A percentile compares a stretch with the other conserved stretches of the same genome.
Conservation (phyloP, 176 grass and related monocot species). For the Zea mays region DNA sequence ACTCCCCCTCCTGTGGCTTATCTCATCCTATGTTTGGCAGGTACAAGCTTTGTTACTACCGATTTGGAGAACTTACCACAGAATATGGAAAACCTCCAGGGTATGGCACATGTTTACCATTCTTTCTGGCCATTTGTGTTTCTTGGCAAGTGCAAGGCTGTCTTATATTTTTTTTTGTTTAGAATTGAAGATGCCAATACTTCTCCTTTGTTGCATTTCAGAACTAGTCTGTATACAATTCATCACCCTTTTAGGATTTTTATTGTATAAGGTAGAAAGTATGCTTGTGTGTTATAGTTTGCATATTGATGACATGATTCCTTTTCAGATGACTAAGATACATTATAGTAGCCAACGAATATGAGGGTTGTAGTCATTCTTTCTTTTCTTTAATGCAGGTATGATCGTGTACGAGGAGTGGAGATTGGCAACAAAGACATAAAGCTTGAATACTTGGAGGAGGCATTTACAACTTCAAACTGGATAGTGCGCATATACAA, state of each 20-base stretch:
- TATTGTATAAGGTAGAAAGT: conserved; percentile 10
- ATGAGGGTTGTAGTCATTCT: background rate
- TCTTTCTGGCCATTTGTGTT: conserved; percentile 15
- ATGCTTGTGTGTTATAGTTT: background rate
- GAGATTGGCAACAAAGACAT: conserved; percentile 99
- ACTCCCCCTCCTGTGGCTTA: conserved; percentile 6
- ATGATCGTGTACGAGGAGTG: conserved; percentile 92
- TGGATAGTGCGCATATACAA: conserved; percentile 99
- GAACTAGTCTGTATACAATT: background rate
- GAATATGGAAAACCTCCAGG: conserved; percentile 94
- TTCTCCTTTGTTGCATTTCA: conserved; percentile 6
- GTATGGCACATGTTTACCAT: conserved; percentile 49
- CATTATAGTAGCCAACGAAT: too few relatives aligned
- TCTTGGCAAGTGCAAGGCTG: conserved; percentile 31
- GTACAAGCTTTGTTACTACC: conserved; percentile 98
- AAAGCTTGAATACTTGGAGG: conserved; percentile 96
- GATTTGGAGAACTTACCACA: conserved; percentile 92
- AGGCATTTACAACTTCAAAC: conserved; percentile 91
- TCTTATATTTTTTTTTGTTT: background rate
- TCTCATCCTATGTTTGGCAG: conserved; percentile 44
- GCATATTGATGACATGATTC: background rate
- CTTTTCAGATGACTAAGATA: background rate
- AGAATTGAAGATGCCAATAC: background rate
- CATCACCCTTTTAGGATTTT: background rate
- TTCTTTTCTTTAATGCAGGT: conserved; percentile 46